Conservation (phyloP, 148 eudicot species). For the Cornus controversa region DNA sequence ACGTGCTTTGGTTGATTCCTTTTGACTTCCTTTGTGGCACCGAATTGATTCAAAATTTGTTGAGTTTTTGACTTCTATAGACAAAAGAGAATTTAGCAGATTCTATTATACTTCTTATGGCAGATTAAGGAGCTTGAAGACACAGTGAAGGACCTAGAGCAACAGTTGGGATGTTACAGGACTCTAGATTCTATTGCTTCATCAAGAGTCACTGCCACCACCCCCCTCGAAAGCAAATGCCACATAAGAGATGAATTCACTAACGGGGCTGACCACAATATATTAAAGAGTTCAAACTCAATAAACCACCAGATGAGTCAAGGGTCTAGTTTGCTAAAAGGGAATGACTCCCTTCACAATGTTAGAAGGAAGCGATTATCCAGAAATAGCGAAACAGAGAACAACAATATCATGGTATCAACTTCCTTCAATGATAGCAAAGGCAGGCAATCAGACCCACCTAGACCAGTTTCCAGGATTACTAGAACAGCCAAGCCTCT, state of each 20-base stretch:
- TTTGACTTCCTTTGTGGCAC: background rate
- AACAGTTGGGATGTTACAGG: constrained; percentile 23
- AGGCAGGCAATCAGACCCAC: constrained; percentile 73
- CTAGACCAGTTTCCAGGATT: constrained; percentile 42
- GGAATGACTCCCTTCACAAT: constrained; percentile 32
- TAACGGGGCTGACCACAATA: constrained; percentile 44
- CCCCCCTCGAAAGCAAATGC: constrained; percentile 43
- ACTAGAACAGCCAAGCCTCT: constrained; percentile 41
- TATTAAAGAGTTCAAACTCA: constrained; percentile 65
- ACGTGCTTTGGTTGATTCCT: background rate
- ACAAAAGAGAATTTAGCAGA: background rate
- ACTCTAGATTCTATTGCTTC: constrained; percentile 32
- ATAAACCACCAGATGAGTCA: constrained; percentile 52
- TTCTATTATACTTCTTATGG: background rate
- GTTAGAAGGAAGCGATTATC: constrained; percentile 65
- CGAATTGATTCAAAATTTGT: background rate
- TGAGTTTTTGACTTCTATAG: background rate
- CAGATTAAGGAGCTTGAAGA: constrained; percentile 84
- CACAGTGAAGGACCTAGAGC: constrained; percentile 56
- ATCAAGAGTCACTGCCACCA: constrained; percentile 52
- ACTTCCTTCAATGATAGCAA: constrained; percentile 43
- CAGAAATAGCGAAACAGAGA: constrained; percentile 68
- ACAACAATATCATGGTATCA: constrained; percentile 33
- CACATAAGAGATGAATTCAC: constrained; percentile 35
- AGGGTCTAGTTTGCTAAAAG: constrained; percentile 45